Evolutionary conservation across 129 eudicot species (phyloP), one percentile per base, ranked within the genome.

Genomic region (Flaveria ramosissima): DNA sequence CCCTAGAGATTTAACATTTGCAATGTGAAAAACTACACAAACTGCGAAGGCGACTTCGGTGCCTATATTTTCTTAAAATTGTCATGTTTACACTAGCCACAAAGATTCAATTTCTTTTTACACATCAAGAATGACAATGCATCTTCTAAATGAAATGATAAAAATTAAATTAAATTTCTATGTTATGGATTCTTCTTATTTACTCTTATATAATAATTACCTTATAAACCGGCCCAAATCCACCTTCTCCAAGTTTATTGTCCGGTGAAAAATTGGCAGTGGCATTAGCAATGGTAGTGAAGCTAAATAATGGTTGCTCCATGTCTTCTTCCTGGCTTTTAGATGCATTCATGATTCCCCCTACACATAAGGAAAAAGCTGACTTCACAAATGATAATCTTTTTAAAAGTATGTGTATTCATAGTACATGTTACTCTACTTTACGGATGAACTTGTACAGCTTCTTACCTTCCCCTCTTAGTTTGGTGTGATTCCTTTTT

Each of bases 181-280:
- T 21, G 6, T 21, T 59, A 57, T 27, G 36, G 1, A 36, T 36
- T 7, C 41, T 36, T 36, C 41, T 5, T 7, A 36, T 36, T 36
- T 36, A 36, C 7, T 36, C 41, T 60, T 3, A 7, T 60, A 60
- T 17, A 71, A 30, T 30, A 52, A 43, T 27, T 47, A 81, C 85
- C 85, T 82, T 82, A 46, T 82, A 82, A 51, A 82, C 85, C 0
- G 78, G 45, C 55, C 85, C 85, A 71, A 82, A 82, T 59, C 85
- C 85, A 26, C 85, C 85, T 36, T 72, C 82, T 55, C 82, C 85
- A 71, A 82, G 78, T 68, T 76, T 71, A 65, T 63, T 72, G 15
- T 77, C 65, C 6, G 32, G 16, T 41, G 82, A 64, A 69, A 82
- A 77, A 47, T 36, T 82, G 6, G 71, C 45, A 46, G 85, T 82